Conservation (phyloP, 2,329 filamentous ascomycete genomes). For the Ophiostoma sp. region DNA sequence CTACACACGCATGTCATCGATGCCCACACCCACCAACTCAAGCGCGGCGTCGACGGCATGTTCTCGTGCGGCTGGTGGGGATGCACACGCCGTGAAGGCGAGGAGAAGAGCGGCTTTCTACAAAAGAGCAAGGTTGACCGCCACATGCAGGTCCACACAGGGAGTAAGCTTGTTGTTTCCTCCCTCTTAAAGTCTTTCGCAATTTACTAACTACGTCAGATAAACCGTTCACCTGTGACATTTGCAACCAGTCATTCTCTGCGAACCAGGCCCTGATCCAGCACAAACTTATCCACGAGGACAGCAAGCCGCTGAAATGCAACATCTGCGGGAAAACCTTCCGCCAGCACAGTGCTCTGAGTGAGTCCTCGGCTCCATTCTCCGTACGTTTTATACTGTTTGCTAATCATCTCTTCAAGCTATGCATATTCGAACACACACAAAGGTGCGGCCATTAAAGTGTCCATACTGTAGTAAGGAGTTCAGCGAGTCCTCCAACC, state of each 20-base stretch:
- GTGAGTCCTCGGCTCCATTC: conserved; percentile 38
- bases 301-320: conserved; percentile 59
- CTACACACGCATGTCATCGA: conserved; percentile 52
- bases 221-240: conserved; percentile 53
- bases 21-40: conserved; percentile 44
- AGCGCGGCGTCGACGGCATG: conserved; percentile 44
- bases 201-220: conserved; percentile 36
- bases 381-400: background rate
- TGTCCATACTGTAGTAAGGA: conserved; percentile 54
- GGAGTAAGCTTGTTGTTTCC: conserved; percentile 43
- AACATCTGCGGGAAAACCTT: conserved; percentile 53
- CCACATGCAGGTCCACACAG: conserved; percentile 61
- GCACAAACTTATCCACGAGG: conserved; percentile 61
- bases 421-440: conserved; percentile 63
- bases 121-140: conserved; percentile 60
- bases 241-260: conserved; percentile 55
- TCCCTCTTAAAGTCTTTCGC: background rate
- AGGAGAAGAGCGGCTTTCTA: conserved; percentile 44
- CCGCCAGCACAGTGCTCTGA: conserved; percentile 61
- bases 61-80: conserved; percentile 50
- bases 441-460: conserved; percentile 56
- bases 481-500: conserved; percentile 61
- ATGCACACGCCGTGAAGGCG: conserved; percentile 46
- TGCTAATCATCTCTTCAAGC: conserved; percentile 36
- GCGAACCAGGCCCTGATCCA: conserved; percentile 63